Percentiles rank a stretch among this genome's conserved stretches.
Evolutionary conservation across 805 yeast species (phyloP).

Genomic region (Saccharomycopsis fermentans): DNA sequence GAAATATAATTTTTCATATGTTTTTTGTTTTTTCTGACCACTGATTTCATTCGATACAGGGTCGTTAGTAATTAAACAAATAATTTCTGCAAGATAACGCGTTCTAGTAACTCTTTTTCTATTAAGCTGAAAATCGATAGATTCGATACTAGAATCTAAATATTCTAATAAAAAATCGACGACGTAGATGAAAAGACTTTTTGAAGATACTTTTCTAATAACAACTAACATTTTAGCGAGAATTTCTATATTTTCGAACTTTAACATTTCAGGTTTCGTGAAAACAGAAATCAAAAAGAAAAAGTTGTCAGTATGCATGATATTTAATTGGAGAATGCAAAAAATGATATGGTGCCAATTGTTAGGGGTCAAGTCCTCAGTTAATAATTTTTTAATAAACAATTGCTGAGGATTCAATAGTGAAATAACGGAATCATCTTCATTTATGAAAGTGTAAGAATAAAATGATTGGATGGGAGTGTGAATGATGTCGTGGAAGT

Average conservation of each 20-base stretch:
- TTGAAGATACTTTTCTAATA: conserved; percentile 23
- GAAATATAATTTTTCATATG: not conserved
- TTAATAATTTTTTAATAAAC: conserved; percentile 41
- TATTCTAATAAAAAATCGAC: conserved; percentile 59
- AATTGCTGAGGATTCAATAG: conserved; percentile 31
- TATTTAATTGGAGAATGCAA: conserved; percentile 31
- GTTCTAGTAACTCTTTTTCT: conserved; percentile 53
- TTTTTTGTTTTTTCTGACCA: not conserved
- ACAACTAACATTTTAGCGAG: conserved; percentile 41
- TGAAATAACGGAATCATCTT: not conserved
- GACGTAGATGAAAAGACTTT: conserved; percentile 33
- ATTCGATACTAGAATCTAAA: conserved; percentile 56
- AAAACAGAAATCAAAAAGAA: conserved; percentile 30
- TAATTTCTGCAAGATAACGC: conserved; percentile 37
- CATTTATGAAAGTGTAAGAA: conserved; percentile 13
- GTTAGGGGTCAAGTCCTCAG: conserved; percentile 36
- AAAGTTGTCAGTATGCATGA: conserved; percentile 20
- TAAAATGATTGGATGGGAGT: conserved; percentile 34
- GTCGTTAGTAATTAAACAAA: conserved; percentile 31
- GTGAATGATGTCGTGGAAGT: conserved; percentile 40
- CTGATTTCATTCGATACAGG: conserved; percentile 21
- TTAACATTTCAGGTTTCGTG: conserved; percentile 49
- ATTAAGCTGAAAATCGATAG: conserved; percentile 47
- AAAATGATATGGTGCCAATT: conserved; percentile 28
- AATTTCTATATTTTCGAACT: conserved; percentile 41